Percentiles rank a stretch among this genome's conserved stretches.
These are phyloP conservation scores for Boletus rubroflammeus DNA, from an alignment of 768 basidiomycete species.

Conservation along the genomic window DNA sequence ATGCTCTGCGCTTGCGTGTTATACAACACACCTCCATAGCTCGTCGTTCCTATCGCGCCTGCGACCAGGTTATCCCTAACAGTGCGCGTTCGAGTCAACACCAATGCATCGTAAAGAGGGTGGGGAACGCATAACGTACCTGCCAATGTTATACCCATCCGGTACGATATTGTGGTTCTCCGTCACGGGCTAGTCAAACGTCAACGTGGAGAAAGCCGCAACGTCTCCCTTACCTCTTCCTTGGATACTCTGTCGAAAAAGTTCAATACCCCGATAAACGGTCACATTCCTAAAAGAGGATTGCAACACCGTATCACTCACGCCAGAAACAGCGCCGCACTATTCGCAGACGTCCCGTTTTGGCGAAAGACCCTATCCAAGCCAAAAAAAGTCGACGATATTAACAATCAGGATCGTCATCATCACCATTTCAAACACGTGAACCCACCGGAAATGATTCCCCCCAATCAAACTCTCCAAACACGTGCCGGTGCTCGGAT, in stretches of 20 bases:
- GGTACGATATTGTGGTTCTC: constrained; percentile 41
- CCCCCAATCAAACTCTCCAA: constrained; percentile 44
- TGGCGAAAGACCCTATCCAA: constrained; percentile 46
- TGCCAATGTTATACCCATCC: constrained; percentile 49
- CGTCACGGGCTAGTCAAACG: constrained; percentile 21
- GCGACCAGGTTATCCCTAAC: constrained; percentile 38
- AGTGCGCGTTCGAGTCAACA: background rate
- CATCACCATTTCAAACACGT: background rate
- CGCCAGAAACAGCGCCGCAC: constrained; percentile 56
- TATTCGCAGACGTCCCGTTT: constrained; percentile 51
- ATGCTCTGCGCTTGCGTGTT: constrained; percentile 43
- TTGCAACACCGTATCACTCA: constrained; percentile 26
- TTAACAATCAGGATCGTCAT: background rate
- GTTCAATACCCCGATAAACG: background rate
- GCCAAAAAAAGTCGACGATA: background rate
- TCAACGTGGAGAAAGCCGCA: background rate
- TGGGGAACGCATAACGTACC: constrained; percentile 24
- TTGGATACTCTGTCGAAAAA: constrained; percentile 38
- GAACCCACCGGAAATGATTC: constrained; percentile 43
- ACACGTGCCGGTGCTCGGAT: constrained; percentile 39
- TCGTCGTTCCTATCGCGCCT: constrained; percentile 36
- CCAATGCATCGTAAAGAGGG: background rate
- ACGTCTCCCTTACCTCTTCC: constrained; percentile 36
- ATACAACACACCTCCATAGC: constrained; percentile 46
- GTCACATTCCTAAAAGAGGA: background rate